Percentiles rank a stretch among this genome's conserved stretches.
Evolutionary conservation across 129 eudicot genomes (phyloP).

Genomic region (Ambrosia artemisiifolia): DNA sequence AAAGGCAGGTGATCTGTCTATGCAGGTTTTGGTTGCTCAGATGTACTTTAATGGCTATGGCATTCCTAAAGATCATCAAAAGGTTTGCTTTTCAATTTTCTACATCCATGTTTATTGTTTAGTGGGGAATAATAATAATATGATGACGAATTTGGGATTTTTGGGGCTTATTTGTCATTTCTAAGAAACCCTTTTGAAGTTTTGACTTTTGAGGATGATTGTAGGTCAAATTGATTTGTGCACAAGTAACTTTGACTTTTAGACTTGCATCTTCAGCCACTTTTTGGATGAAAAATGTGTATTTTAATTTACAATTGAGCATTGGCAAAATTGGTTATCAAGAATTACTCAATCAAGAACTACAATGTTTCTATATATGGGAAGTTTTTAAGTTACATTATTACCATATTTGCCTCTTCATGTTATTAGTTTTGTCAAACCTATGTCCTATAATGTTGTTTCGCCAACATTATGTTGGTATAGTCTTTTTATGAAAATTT

Average conservation of each 20-base stretch:
- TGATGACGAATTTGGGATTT: slow-evolving; percentile 7
- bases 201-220: slow-evolving; percentile 21
- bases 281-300: not conserved
- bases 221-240: slow-evolving; percentile 19
- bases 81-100: slow-evolving; percentile 49
- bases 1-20: slow-evolving; percentile 68
- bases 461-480: not conserved
- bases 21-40: slow-evolving; percentile 78
- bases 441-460: not conserved
- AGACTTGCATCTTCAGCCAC: not conserved
- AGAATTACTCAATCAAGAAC: not conserved
- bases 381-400: slow-evolving; percentile 9
- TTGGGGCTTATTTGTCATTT: slow-evolving; percentile 20
- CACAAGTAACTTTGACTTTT: slow-evolving; percentile 17
- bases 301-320: not conserved
- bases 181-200: not conserved
- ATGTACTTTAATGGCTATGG: slow-evolving; percentile 76
- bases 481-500: not conserved
- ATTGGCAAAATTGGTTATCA: slow-evolving; percentile 1
- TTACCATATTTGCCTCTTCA: slow-evolving; percentile 1
- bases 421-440: not conserved
- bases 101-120: no score
- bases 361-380: slow-evolving; percentile 6
- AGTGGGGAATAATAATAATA: no score
- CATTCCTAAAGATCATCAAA: slow-evolving; percentile 59